Evolutionary conservation across 768 basidiomycete genomes (phyloP), one percentile per base, ranked within the genome.

Genomic region (Boletellus sp.): DNA sequence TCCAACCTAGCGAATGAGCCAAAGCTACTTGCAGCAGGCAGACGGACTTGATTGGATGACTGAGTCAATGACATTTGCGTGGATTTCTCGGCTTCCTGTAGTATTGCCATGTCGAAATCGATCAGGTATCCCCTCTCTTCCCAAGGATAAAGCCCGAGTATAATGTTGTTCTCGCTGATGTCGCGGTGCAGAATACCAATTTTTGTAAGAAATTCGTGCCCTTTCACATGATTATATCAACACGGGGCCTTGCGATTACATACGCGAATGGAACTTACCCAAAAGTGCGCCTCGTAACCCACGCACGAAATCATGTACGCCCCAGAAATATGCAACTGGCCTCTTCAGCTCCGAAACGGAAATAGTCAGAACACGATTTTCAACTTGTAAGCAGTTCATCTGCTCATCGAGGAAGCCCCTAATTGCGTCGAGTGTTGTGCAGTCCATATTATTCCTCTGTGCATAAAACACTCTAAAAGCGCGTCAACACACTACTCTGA

Each of bases 81-180:
- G 3, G 39, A 7, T 3, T 40, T 7, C 9, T 17, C 43, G 5
- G 34, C 39, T 31, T 38, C 36, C 38, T 47, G 49, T 2, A 39
- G 16, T 1, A 53, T 47, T 2, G 52, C 51, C 52, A 54, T 51
- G 35, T 72, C 65, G 4, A 70, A 45, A 44, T 70, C 70, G n/a
- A 57, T 69, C 41, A 70, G 17, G 35, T 66, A 71, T 1, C 67
- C 69, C 32, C 52, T 16, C 35, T 49, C 51, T 3, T 37, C 52
- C 37, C 48, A 46, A 16, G 47, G 50, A 12, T 16, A 36, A 19
- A 20, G 45, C 3, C 54, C 54, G 4, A 72, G 64, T 16, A 72
- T 59, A 6, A 73, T 56, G 42, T 70, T 71, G 12, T 69, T 68
- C 24, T 62, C 61, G 50, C 67, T 72, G 42, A 71, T 52, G 40